A percentile compares a stretch with the other conserved stretches of the same genome.
Conservation (phyloP, 805 yeast species). For the Starmerella kuoi region DNA sequence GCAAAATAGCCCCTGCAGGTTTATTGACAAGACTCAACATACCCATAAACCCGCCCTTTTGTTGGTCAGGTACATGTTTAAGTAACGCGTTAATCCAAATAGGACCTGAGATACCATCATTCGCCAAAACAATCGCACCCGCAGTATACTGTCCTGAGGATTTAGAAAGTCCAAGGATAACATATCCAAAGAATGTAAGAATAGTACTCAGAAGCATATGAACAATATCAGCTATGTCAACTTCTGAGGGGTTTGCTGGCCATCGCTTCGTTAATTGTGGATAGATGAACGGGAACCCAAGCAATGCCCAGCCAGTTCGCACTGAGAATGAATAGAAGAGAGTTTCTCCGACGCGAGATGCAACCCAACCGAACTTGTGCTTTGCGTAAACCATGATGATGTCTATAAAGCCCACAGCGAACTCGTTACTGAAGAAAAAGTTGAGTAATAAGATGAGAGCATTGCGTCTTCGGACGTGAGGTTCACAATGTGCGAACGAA, state of each 20-base stretch:
- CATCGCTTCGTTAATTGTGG: conserved; percentile 7
- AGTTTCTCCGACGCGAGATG: conserved; percentile 7
- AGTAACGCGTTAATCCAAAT: conserved; percentile 15
- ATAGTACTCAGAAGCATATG: conserved; percentile 10
- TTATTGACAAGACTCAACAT: conserved; percentile 11
- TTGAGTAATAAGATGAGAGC: conserved; percentile 12
- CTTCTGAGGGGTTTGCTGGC: conserved; percentile 5
- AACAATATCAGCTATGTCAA: conserved; percentile 13
- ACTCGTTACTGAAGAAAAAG: conserved; percentile 15
- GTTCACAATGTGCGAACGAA: conserved; percentile 4
- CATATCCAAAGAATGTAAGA: conserved; percentile 8
- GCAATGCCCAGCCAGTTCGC: conserved; percentile 12
- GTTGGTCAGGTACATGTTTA: conserved; percentile 9
- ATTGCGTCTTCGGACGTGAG: conserved; percentile 8
- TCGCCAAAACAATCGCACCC: conserved; percentile 10
- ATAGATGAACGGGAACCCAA: conserved; percentile 15
- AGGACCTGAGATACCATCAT: conserved; percentile 15
- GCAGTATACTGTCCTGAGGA: conserved; percentile 8
- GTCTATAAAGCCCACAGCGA: conserved; percentile 15
- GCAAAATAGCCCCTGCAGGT: conserved; percentile 14
- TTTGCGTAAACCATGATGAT: conserved; percentile 17
- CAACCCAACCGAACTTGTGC: conserved; percentile 13
- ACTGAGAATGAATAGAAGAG: conserved; percentile 8
- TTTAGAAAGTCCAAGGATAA: conserved; percentile 4
- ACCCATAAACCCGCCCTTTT: conserved; percentile 14